These are phyloP conservation scores for Paraconiothyrium brasiliense DNA, from an alignment of 2,329 filamentous ascomycete species.

Conservation along the genomic window DNA sequence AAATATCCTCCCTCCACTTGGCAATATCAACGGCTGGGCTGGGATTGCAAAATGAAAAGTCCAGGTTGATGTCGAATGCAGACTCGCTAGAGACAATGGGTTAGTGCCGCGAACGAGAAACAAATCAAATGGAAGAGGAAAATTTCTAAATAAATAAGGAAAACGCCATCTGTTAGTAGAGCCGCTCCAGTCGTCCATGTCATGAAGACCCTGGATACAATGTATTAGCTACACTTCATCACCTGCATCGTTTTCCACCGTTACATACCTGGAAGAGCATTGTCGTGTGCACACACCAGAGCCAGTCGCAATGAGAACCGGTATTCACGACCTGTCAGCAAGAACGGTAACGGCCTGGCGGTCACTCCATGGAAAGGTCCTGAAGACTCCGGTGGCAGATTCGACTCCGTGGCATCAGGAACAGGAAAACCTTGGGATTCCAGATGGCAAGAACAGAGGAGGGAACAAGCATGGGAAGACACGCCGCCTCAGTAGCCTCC, in stretches of 20 bases:
- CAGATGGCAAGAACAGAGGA: slow-evolving; percentile 26
- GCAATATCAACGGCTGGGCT: slow-evolving; percentile 47
- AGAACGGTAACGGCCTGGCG: slow-evolving; percentile 8
- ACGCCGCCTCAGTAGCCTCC: slow-evolving; percentile 25
- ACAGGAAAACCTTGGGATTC: slow-evolving; percentile 15
- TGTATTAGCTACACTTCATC: slow-evolving; percentile 40
- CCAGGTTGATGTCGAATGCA: slow-evolving; percentile 48
- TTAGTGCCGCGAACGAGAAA: slow-evolving; percentile 42
- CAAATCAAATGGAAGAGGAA: slow-evolving; percentile 21
- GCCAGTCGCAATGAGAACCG: neutral
- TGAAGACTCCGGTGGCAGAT: slow-evolving; percentile 9
- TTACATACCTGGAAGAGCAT: slow-evolving; percentile 8
- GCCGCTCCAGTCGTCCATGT: neutral
- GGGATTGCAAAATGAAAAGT: slow-evolving; percentile 44
- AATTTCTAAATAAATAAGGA: slow-evolving; percentile 26
- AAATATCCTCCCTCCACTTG: slow-evolving; percentile 53
- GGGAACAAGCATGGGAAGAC: slow-evolving; percentile 23
- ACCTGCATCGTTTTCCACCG: neutral
- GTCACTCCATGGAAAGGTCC: slow-evolving; percentile 8
- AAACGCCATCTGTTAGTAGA: slow-evolving; percentile 32
- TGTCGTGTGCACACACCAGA: neutral
- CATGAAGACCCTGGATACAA: slow-evolving; percentile 34
- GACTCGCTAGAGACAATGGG: slow-evolving; percentile 49
- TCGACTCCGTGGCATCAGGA: slow-evolving; percentile 10
- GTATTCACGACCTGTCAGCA: slow-evolving; percentile 7